Evolutionary conservation across 768 basidiomycete species (phyloP).

Genomic region (Galerina marginata): DNA sequence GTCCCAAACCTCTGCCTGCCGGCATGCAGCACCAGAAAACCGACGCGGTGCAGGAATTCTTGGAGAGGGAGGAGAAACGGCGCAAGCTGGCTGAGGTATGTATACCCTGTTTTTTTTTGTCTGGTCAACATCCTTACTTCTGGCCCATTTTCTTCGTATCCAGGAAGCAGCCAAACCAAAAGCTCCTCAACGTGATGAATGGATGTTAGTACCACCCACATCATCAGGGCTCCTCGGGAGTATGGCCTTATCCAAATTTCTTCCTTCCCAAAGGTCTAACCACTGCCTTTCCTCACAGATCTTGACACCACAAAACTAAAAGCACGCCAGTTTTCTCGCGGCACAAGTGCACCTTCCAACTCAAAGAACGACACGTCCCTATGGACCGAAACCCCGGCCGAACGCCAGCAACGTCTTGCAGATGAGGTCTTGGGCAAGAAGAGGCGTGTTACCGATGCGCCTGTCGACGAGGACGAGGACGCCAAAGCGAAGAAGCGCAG

Average conservation of each 20-base stretch:
- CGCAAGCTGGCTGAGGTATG: slow-evolving; percentile 69
- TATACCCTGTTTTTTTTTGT: slow-evolving; percentile 2
- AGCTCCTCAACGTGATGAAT: slow-evolving; percentile 84
- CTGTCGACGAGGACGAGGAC: slow-evolving; percentile 46
- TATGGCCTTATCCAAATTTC: slow-evolving; percentile 42
- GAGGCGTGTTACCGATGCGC: slow-evolving; percentile 66
- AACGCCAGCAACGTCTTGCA: slow-evolving; percentile 87
- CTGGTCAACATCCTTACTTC: not conserved
- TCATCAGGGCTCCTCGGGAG: slow-evolving; percentile 79
- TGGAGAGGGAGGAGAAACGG: slow-evolving; percentile 83
- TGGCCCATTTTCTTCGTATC: not conserved
- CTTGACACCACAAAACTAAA: slow-evolving; percentile 88
- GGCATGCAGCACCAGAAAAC: slow-evolving; percentile 46
- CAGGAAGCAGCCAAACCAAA: slow-evolving; percentile 83
- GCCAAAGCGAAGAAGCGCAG: slow-evolving; percentile 56
- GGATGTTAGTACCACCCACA: slow-evolving; percentile 97
- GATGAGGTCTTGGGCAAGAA: slow-evolving; percentile 96
- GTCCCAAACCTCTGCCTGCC: slow-evolving; percentile 77
- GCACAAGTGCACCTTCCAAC: slow-evolving; percentile 46
- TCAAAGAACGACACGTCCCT: slow-evolving; percentile 64
- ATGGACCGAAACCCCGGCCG: slow-evolving; percentile 98
- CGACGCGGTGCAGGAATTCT: slow-evolving; percentile 80
- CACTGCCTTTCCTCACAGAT: slow-evolving; percentile 43
- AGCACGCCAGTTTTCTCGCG: slow-evolving; percentile 77
- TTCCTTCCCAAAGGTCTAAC: not conserved